Evolutionary conservation across 768 basidiomycete genomes (phyloP).

Genomic region (Podaxis sp.): DNA sequence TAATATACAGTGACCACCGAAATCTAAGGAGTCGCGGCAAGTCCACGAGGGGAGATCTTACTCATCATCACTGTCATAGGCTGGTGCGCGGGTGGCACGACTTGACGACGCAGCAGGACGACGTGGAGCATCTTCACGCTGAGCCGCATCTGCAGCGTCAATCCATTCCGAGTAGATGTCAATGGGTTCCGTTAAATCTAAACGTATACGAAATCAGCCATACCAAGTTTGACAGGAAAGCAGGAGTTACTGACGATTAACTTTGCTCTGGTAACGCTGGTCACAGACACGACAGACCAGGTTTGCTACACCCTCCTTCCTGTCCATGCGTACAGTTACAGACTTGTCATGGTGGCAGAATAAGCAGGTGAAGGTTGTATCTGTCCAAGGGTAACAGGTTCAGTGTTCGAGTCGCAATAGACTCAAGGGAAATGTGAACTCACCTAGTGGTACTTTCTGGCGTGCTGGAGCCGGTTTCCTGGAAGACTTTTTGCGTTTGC

Average conservation of each 20-base stretch:
- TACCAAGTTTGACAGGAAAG: constrained; percentile 6
- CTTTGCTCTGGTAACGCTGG: constrained; percentile 84
- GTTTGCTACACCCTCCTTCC: constrained; percentile 80
- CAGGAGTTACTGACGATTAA: constrained; percentile 56
- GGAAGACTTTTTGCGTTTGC: constrained; percentile 88
- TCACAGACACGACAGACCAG: constrained; percentile 82
- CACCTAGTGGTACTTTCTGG: constrained; percentile 72
- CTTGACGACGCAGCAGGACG: constrained; percentile 59
- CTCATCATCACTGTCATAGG: constrained; percentile 48
- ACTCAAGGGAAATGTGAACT: constrained; percentile 16
- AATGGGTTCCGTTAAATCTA: constrained; percentile 83
- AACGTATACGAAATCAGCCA: constrained; percentile 4
- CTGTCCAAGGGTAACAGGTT: constrained; percentile 30
- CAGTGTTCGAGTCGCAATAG: background rate
- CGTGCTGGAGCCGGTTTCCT: constrained; percentile 70
- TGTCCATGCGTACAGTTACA: constrained; percentile 78
- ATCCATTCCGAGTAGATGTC: constrained; percentile 94
- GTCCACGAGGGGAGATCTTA: constrained; percentile 15
- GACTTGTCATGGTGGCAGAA: constrained; percentile 91
- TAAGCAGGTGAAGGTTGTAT: constrained; percentile 80
- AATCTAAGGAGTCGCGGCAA: background rate
- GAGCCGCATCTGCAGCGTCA: constrained; percentile 81
- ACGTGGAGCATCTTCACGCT: constrained; percentile 56
- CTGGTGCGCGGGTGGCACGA: constrained; percentile 39
- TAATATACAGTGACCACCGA: constrained; percentile 2